Conservation (phyloP, 768 basidiomycete genomes). For the Psilocybe tampanensis region DNA sequence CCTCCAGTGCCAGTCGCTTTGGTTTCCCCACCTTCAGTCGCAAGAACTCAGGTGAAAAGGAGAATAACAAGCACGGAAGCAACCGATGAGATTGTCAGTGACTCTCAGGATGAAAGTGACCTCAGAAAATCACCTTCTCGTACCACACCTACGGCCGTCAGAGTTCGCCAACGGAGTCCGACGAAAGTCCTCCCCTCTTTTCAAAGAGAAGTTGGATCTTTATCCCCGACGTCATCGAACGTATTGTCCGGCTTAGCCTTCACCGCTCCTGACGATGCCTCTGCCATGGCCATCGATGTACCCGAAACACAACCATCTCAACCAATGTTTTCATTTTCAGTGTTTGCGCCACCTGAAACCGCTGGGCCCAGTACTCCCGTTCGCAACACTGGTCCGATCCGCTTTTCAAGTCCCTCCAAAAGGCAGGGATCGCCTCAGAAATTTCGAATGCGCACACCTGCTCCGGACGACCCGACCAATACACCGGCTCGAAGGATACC, state of each 20-base stretch:
- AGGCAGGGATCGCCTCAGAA: constrained; percentile 30
- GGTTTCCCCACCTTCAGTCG: constrained; percentile 19
- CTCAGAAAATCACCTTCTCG: constrained; percentile 15
- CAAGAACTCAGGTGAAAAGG: constrained; percentile 23
- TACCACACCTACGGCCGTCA: constrained; percentile 9
- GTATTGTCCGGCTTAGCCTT: constrained; percentile 27
- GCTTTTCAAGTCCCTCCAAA: constrained; percentile 28
- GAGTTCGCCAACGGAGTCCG: constrained; percentile 24
- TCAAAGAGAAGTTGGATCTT: constrained; percentile 50
- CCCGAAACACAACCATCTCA: constrained; percentile 8
- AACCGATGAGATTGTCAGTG: constrained; percentile 19
- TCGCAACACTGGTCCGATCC: constrained; percentile 23
- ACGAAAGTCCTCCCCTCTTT: constrained; percentile 21
- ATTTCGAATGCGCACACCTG: constrained; percentile 29
- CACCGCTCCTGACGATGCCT: constrained; percentile 2
- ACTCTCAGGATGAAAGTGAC: constrained; percentile 24
- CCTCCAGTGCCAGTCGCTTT: constrained; percentile 11
- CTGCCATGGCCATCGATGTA: constrained; percentile 5
- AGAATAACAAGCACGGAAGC: constrained; percentile 11
- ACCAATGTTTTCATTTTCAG: constrained; percentile 28
- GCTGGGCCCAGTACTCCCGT: constrained; percentile 21
- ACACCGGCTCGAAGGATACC: constrained; percentile 71
- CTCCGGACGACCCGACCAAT: constrained; percentile 40
- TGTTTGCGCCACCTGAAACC: constrained; percentile 28
- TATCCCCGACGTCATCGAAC: constrained; percentile 59